phyloP scores from a whole-genome alignment of 2,329 filamentous ascomycete genomes.

The Colletotrichum chlorophyti region DNA sequence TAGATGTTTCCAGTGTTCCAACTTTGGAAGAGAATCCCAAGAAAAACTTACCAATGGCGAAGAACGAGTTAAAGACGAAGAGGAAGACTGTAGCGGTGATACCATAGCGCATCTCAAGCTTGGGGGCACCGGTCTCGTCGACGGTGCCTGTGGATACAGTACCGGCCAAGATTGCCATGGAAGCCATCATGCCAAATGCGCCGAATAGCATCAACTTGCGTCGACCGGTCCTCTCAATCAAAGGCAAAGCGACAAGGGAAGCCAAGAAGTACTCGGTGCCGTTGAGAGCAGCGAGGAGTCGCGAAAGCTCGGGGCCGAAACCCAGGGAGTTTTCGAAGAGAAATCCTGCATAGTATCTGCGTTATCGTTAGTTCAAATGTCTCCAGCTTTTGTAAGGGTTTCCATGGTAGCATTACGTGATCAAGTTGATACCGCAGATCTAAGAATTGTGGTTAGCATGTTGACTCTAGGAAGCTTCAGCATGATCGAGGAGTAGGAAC shows the following conservation, averaged over 20 bases:
- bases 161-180: conserved; percentile 62
- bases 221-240: conserved; percentile 61
- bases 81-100: conserved; percentile 54
- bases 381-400: no score
- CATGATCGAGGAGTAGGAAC: background rate
- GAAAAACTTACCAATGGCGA: conserved; percentile 54
- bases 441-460: no score
- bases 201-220: conserved; percentile 70
- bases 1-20: background rate
- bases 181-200: conserved; percentile 64
- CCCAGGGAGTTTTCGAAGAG: conserved; percentile 50
- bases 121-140: conserved; percentile 34
- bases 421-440: conserved; percentile 43
- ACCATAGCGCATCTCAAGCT: conserved; percentile 35
- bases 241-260: conserved; percentile 44
- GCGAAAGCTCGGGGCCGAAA: conserved; percentile 51
- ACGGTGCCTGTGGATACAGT: conserved; percentile 39
- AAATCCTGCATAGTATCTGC: conserved; percentile 41
- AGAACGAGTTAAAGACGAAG: conserved; percentile 69
- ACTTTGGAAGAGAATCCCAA: fast-evolving
- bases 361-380: no score
- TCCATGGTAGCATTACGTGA: no score
- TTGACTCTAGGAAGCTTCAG: no score
- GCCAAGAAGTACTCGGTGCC: conserved; percentile 51
- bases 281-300: conserved; percentile 62